Evolutionary conservation across 2,329 filamentous ascomycete species (phyloP), one percentile per base, ranked within the genome.

Genomic region (Nothophoma quercina): DNA sequence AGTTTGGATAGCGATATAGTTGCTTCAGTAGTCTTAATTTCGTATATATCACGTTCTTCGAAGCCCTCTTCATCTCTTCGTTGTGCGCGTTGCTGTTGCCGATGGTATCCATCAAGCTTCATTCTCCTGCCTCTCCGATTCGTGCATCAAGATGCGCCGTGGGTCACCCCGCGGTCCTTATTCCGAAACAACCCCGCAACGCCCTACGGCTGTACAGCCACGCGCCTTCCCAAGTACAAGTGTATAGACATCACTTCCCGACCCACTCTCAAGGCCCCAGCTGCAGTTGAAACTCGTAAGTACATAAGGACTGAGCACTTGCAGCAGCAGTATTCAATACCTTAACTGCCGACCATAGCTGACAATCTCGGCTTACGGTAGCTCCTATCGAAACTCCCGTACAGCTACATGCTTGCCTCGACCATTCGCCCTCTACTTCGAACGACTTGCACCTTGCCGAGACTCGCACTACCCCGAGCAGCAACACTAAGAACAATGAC

Each of bases 1-100:
- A 64, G 33, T 53, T 60, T 58, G 49, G 35, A 58, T 48, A 51
- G 46, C 52, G 51, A 55, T 50, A 45, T 45, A 34, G 38, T 51
- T 39, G 40, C 45, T 51, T 48, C 16, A 42, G 19, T 53, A 55
- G 36, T 33, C 35, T 51, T 62, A 60, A 56, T 58, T n/a, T 23
- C 25, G 34, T 52, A 40, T 52, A 56, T 19, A 47, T 15, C 38
- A 48, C 50, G 36, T 34, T 39, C 13, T 52, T 32, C 25, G 10
- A 23, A 16, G 8, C 8, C n/a, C 13, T 18, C 5, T 1, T 21
- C 26, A 7, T 25, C 29, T 18, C 22, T 19, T 5, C 2, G 8
- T 19, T 18, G 12, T 25, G 7, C 3, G 15, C 30, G 26, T 19
- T 32, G 40, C 6, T 32, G 29, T 21, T 48, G 39, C 45, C 45